These are phyloP conservation scores for Clitoria ternatea DNA, from an alignment of 306 rosid genomes.

Conservation along the genomic window DNA sequence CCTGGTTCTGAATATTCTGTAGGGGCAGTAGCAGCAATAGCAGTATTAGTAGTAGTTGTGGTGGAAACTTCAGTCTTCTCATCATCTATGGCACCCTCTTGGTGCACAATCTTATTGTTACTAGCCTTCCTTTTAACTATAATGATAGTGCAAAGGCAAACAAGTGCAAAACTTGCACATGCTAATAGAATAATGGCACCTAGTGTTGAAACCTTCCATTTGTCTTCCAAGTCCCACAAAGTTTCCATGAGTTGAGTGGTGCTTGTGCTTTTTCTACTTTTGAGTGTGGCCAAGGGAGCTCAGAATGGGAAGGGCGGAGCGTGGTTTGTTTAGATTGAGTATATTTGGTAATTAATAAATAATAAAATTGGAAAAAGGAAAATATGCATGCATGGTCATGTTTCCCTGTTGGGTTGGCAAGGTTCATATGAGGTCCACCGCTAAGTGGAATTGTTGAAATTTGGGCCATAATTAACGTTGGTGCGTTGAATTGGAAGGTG, in stretches of 20 bases:
- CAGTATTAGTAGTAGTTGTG: neutral
- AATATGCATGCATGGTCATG: neutral
- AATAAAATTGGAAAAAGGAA: neutral
- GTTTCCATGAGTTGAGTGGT: conserved; percentile 40
- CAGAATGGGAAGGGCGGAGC: neutral
- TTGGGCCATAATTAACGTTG: conserved; percentile 12
- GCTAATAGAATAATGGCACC: conserved; percentile 45
- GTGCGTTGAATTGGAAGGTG: conserved; percentile 21
- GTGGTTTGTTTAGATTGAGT: neutral
- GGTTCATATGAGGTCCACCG: conserved; percentile 42
- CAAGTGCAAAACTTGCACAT: conserved; percentile 29
- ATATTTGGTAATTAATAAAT: conserved; percentile 7
- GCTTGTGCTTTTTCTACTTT: neutral
- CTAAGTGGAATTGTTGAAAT: conserved; percentile 12
- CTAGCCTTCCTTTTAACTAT: conserved; percentile 23
- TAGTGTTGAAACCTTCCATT: conserved; percentile 41
- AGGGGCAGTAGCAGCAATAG: neutral
- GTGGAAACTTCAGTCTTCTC: neutral
- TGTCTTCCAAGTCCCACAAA: conserved; percentile 37
- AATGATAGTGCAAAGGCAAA: conserved; percentile 18
- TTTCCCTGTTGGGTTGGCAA: conserved; percentile 22
- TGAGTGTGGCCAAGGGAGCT: neutral
- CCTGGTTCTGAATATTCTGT: conserved; percentile 15
- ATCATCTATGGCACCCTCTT: conserved; percentile 24
- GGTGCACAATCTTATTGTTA: conserved; percentile 30